Percentiles rank a stretch among this genome's conserved stretches.
Evolutionary conservation across 495 filamentous ascomycete species (phyloP).

Genomic region (Xylaria longipes): DNA sequence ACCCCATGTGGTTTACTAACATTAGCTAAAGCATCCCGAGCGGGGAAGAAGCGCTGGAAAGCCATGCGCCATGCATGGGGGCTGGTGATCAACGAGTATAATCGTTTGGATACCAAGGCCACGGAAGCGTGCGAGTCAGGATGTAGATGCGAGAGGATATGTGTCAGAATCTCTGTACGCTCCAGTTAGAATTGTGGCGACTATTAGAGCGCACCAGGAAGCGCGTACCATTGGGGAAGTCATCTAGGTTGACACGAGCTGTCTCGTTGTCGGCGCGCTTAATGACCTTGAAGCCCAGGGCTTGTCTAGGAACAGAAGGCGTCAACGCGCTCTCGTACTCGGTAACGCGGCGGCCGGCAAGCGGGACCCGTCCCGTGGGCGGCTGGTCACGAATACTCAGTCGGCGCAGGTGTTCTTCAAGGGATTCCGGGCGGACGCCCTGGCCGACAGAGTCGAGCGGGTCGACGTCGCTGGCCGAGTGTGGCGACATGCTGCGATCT

Average conservation of each 20-base stretch:
- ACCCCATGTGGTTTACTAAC: conserved; percentile 44
- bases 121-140: conserved; percentile 78
- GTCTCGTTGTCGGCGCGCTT: conserved; percentile 52
- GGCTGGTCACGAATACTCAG: conserved; percentile 46
- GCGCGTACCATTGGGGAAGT: conserved; percentile 81
- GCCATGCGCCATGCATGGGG: conserved; percentile 91
- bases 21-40: conserved; percentile 58
- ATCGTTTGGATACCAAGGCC: conserved; percentile 81
- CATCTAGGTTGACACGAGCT: conserved; percentile 61
- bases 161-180: conserved; percentile 80
- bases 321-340: conserved; percentile 74
- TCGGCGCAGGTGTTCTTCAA: conserved; percentile 48
- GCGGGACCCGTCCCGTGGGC: conserved; percentile 38
- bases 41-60: conserved; percentile 88
- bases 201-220: neutral
- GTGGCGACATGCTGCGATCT: conserved; percentile 36
- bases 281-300: conserved; percentile 66
- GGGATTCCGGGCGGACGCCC: conserved; percentile 42
- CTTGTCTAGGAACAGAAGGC: conserved; percentile 52
- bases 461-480: conserved; percentile 32
- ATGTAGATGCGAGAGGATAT: conserved; percentile 87
- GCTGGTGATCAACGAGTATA: conserved; percentile 81
- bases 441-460: conserved; percentile 26
- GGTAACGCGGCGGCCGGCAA: conserved; percentile 63
- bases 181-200: conserved; percentile 28